phyloP scores from a whole-genome alignment of 164 flowering plant species.

The Macadamia tetraphylla region DNA sequence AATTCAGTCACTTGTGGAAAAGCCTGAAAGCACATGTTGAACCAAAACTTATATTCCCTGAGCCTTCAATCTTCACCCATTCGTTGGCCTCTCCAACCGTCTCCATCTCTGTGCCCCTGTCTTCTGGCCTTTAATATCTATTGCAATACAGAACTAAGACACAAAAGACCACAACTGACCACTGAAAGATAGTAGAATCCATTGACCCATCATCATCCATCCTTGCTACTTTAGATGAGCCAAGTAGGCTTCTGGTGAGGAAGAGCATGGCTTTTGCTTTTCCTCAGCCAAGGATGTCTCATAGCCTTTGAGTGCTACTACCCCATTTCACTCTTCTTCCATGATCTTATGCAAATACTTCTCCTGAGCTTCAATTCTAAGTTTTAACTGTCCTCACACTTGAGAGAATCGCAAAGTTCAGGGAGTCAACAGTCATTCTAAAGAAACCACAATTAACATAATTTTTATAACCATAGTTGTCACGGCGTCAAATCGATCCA shows the following conservation, averaged over 20 bases:
- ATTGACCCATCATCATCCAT: slow-evolving; percentile 14
- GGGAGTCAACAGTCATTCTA: neutral
- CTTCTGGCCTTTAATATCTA: slow-evolving; percentile 13
- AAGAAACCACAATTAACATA: neutral
- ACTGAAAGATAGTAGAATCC: slow-evolving; percentile 10
- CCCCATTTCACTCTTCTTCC: slow-evolving; percentile 69
- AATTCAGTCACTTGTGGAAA: too few species aligned
- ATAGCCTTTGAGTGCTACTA: slow-evolving; percentile 28
- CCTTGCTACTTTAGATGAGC: slow-evolving; percentile 39
- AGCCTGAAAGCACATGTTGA: too few species aligned
- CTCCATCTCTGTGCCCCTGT: slow-evolving; percentile 5
- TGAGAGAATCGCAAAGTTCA: slow-evolving; percentile 12
- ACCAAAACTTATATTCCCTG: too few species aligned
- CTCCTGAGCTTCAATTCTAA: slow-evolving; percentile 75
- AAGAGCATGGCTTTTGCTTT: slow-evolving; percentile 17
- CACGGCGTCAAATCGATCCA: too few species aligned
- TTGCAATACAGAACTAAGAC: too few species aligned
- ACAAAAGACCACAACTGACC: neutral
- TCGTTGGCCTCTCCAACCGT: neutral
- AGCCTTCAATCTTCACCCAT: too few species aligned
- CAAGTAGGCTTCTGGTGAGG: slow-evolving; percentile 16
- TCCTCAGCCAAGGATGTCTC: slow-evolving; percentile 26
- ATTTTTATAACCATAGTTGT: neutral
- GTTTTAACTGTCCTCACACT: slow-evolving; percentile 69
- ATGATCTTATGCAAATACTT: slow-evolving; percentile 70